Evolutionary conservation across 306 rosid genomes (phyloP).

Genomic region (Prunus kanzakura): DNA sequence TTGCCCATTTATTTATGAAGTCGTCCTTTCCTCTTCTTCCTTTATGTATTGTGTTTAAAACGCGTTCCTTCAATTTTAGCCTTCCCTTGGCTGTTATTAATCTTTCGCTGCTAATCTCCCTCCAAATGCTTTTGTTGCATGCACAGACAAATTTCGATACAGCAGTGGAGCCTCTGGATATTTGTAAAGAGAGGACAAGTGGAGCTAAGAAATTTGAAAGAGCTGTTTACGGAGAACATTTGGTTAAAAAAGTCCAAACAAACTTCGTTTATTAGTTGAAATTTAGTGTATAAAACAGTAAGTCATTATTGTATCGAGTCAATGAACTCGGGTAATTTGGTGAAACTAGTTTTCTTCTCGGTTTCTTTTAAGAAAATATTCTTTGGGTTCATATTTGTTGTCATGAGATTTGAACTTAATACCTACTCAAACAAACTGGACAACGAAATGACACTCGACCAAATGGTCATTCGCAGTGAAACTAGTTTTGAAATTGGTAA

Average conservation of each 20-base stretch:
- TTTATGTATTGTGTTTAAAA: neutral
- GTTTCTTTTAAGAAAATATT: neutral
- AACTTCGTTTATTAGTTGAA: conserved; percentile 40
- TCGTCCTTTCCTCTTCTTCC: neutral
- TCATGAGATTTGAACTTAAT: too few relatives aligned
- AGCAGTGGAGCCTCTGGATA: conserved; percentile 76
- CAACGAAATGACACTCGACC: too few relatives aligned
- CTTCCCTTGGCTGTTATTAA: neutral
- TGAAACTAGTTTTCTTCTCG: too few relatives aligned
- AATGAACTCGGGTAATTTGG: neutral
- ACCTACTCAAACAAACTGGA: too few relatives aligned
- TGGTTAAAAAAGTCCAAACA: conserved; percentile 59
- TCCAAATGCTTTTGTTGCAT: conserved; percentile 8
- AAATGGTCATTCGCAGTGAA: too few relatives aligned
- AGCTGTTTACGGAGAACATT: conserved; percentile 84
- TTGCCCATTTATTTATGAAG: neutral
- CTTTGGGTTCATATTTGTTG: neutral
- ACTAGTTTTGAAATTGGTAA: too few relatives aligned
- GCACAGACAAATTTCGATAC: conserved; percentile 83
- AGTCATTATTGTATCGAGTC: neutral
- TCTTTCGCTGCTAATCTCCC: neutral
- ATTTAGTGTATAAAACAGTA: neutral
- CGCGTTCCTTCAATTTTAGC: too few relatives aligned
- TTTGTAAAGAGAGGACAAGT: conserved; percentile 46
- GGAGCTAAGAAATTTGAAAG: conserved; percentile 51